Evolutionary conservation across 2,329 filamentous ascomycete genomes (phyloP).

Genomic region (Ilyonectria destructans): DNA sequence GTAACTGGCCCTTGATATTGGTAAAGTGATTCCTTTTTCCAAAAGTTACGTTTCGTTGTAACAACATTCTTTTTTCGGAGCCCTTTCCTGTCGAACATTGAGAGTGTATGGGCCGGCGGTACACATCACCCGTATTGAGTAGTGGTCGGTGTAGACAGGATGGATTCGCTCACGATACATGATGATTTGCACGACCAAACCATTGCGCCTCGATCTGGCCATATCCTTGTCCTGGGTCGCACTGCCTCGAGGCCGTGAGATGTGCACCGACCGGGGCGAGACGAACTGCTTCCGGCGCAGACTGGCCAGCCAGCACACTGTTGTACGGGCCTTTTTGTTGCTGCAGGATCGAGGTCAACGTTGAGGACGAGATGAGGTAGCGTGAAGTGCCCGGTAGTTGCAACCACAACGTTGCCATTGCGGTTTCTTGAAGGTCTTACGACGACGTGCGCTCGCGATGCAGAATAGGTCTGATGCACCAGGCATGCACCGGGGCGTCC

Average conservation of each 20-base stretch:
- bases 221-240: slow-evolving; percentile 21
- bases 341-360: slow-evolving; percentile 36
- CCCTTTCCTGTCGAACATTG: not conserved
- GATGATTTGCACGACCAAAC: slow-evolving; percentile 10
- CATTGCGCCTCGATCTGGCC: slow-evolving; percentile 12
- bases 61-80: slow-evolving; percentile 13
- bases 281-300: slow-evolving; percentile 5
- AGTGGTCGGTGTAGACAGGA: not conserved
- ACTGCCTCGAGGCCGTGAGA: slow-evolving; percentile 12
- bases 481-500: slow-evolving; percentile 1
- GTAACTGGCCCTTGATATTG: slow-evolving; percentile 15
- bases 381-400: slow-evolving; percentile 18
- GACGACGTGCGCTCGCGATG: not conserved
- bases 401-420: not conserved
- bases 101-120: not conserved
- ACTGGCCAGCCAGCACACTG: slow-evolving; percentile 12
- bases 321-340: slow-evolving; percentile 38
- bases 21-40: slow-evolving; percentile 27
- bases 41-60: slow-evolving; percentile 19
- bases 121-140: not conserved
- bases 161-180: slow-evolving; percentile 2
- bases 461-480: slow-evolving; percentile 14
- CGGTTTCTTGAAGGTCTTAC: slow-evolving; percentile 2
- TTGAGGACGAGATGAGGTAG: slow-evolving; percentile 32
- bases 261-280: slow-evolving; percentile 9